Percentiles rank a stretch among this genome's conserved stretches.
These are phyloP conservation scores for Helicocarpus griseus DNA, from an alignment of 2,329 filamentous ascomycete genomes.

Conservation along the genomic window DNA sequence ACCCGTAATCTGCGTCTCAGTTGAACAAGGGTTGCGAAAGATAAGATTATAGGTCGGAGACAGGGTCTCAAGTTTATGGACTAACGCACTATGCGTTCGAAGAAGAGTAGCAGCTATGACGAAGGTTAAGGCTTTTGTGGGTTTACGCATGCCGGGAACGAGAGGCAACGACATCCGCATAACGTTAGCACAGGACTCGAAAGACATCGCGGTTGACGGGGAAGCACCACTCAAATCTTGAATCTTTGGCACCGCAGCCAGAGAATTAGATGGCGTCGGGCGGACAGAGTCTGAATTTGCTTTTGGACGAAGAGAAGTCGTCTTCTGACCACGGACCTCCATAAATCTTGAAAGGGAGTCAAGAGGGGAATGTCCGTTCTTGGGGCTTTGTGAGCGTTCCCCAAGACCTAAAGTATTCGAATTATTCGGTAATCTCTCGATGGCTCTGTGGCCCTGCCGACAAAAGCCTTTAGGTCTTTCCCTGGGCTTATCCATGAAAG, in stretches of 20 bases:
- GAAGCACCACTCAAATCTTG: not conserved
- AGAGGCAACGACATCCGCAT: not conserved
- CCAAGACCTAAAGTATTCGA: not conserved
- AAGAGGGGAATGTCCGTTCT: constrained; percentile 26
- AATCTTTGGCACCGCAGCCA: not conserved
- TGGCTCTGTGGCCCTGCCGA: too few species aligned
- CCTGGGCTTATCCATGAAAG: not conserved
- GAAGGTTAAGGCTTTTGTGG: constrained; percentile 18
- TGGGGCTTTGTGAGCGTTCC: too few species aligned
- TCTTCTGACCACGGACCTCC: constrained; percentile 32
- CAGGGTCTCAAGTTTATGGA: constrained; percentile 11
- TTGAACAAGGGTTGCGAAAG: constrained; percentile 11
- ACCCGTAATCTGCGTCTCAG: not conserved
- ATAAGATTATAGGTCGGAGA: constrained; percentile 9
- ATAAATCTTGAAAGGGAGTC: constrained; percentile 43
- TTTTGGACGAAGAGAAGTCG: constrained; percentile 19
- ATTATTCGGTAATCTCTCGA: not conserved
- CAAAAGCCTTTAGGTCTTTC: not conserved
- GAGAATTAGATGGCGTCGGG: not conserved
- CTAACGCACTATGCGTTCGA: constrained; percentile 16
- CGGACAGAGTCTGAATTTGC: constrained; percentile 20
- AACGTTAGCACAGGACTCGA: not conserved
- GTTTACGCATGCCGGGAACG: not conserved
- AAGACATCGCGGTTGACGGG: too few species aligned
- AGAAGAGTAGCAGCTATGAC: constrained; percentile 20